A percentile compares a stretch with the other conserved stretches of the same genome.
These are phyloP conservation scores for Sisymbrium irio DNA, from an alignment of 345 rosid species.

Conservation along the genomic window DNA sequence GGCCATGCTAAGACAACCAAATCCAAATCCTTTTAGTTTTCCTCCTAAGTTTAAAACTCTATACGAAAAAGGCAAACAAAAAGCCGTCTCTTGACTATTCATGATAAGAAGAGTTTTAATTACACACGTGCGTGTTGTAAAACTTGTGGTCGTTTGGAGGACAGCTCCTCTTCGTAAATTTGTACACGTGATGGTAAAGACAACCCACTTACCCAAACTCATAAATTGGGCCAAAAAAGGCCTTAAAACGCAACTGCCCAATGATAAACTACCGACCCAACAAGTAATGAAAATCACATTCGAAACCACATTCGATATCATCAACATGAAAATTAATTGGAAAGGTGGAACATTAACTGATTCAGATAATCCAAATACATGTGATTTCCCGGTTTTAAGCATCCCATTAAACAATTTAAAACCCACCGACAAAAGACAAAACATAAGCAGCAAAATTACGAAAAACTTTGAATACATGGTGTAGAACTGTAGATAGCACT, in stretches of 20 bases:
- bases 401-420: slow-evolving; percentile 16
- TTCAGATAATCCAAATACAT: slow-evolving; percentile 23
- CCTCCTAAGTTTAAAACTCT: not conserved
- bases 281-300: not conserved
- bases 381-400: slow-evolving; percentile 17
- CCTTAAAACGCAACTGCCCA: not conserved
- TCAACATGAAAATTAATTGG: not conserved
- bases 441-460: not conserved
- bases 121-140: slow-evolving; percentile 21
- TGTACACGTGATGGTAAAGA: slow-evolving; percentile 12
- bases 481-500: not conserved
- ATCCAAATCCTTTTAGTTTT: not conserved
- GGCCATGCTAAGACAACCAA: slow-evolving; percentile 18
- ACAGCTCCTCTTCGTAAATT: not conserved
- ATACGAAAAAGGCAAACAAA: not conserved
- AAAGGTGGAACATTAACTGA: not conserved
- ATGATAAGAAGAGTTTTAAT: slow-evolving; percentile 20
- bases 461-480: not conserved
- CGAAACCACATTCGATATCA: not conserved
- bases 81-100: slow-evolving; percentile 27
- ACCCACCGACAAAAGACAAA: slow-evolving; percentile 21
- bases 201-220: not conserved
- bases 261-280: not conserved
- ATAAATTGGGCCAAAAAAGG: not conserved
- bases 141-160: not conserved